Base-by-base conservation (phyloP, 192 early-diverging fungal species). In the Entomortierella chlamydospora region DNA sequence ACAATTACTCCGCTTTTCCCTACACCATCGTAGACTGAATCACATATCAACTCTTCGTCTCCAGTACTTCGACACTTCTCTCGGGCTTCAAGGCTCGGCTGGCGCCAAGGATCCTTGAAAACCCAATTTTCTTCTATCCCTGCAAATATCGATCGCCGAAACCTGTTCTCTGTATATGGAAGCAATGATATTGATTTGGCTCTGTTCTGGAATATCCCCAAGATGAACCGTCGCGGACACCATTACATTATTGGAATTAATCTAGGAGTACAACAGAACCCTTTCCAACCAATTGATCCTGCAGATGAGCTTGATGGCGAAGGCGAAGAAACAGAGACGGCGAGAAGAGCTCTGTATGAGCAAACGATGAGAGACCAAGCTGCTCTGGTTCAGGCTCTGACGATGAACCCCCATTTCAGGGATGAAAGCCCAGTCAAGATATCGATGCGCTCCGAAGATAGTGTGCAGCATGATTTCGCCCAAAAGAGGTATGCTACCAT, bases 161-260 rank as follows among this genome's bases (percentile, higher is more conserved):
- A 73, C 28, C 31, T 83, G 30, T 99, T 99, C 73, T 90, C 96
- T 11, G 74, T 96, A 11, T 99, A 93, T 78, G 93, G 90, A 67
- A 92, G 91, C 10, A 93, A 94, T 67, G 93, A 96, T 63, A 87
- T 97, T 18, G 97, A 99, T 66, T 87, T 99, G 63, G 84, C 90
- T 13, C 68, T 99, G 10, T 93, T 95, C 65, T 99, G 95, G 95
- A 77, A 84, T 81, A 90, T 88, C 52, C 79, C 83, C 49, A 66
- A 73, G 25, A 77, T 83, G 63, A 81, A 82, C 26, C 68, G 82
- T 0, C 83, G 84, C 37, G 96, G 97, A 1, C 95, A 99, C 71
- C 96, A 97, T 61, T 95, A 93, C 50, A 95, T 97, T 58, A 92
- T 94, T 25, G 96, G 96, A 20, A 95, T 97, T 52, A 97, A 97